Evolutionary conservation across 306 rosid genomes (phyloP), one percentile per base, ranked within the genome.

Genomic region (Fragaria nilgerrensis): DNA sequence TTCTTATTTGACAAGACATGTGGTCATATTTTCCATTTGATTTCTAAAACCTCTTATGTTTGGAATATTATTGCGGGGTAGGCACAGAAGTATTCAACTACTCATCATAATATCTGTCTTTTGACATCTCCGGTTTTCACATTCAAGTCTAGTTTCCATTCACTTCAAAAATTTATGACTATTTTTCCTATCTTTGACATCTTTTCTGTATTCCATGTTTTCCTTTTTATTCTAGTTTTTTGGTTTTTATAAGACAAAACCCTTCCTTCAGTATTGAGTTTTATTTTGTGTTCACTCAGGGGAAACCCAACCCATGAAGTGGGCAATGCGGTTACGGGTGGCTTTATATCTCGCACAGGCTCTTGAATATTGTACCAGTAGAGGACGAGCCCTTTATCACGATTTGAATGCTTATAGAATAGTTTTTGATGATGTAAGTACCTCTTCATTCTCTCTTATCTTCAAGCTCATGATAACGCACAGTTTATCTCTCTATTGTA

Each of bases 321-420:
- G 97, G 96, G 87, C 96, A 32, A 95, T 92, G 93, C 92, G 98
- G 80, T 87, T 95, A 65, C 88, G 98, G 77, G 98, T 92, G 85
- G 98, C 97, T 78, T 82, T 95, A 63, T 84, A 87, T 86, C 96
- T 95, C 77, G 96, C 96, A 75, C 92, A 95, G 86, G 97, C 98
- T 69, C 91, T 95, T 37, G 97, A 95, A 78, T 95, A 95, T 84
- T 95, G 98, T 77, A 92, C 97, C 78, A 92, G 73, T 86, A 90
- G 78, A 81, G 98, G 96, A 52, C 97, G 98, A 29, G 91, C 97
- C 3, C 90, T 95, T 59, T 95, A 95, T 83, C 98, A 95, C 49
- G 98, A 95, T 89, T 88, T 95, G 76, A 92, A 95, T 76, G 96
- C 98, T 64, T 95, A 95, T 86, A 84, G 98, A 87, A 81, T 95